phyloP scores from a whole-genome alignment of 768 basidiomycete species.

The Asterophora parasitica region DNA sequence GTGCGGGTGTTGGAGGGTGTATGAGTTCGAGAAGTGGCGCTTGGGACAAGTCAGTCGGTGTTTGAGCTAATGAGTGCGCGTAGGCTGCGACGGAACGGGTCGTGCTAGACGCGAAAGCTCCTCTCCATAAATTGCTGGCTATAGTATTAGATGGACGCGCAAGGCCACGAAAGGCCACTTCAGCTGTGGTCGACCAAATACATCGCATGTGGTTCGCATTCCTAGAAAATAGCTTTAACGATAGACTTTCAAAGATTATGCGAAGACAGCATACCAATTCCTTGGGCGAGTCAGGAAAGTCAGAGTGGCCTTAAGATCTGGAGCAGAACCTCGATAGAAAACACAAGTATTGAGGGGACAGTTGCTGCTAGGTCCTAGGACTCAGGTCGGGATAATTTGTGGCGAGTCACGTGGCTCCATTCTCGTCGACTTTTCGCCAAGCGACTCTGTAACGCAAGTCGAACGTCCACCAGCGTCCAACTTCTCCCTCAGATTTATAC shows the following conservation, averaged over 20 bases:
- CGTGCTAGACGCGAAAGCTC: not conserved
- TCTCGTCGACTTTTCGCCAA: not conserved
- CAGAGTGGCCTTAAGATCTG: not conserved
- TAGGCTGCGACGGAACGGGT: not conserved
- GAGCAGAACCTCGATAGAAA: not conserved
- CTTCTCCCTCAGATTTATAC: constrained; percentile 5
- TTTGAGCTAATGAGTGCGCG: constrained; percentile 1
- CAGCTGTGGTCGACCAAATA: constrained; percentile 52
- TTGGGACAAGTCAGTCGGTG: not conserved
- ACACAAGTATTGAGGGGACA: no score
- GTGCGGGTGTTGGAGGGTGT: constrained; percentile 12
- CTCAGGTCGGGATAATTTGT: not conserved
- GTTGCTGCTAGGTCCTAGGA: no score
- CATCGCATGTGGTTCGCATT: constrained; percentile 73
- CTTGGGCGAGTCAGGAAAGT: not conserved
- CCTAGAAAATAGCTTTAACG: constrained; percentile 26
- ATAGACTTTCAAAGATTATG: not conserved
- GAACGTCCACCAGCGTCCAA: not conserved
- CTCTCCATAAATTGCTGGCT: not conserved
- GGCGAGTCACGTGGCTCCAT: constrained; percentile 1
- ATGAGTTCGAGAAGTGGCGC: not conserved
- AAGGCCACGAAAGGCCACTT: constrained; percentile 26
- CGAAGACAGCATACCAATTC: constrained; percentile 13
- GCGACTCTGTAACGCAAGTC: not conserved
- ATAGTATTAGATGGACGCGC: constrained; percentile 2